Evolutionary conservation across 192 early-diverging fungal species (phyloP).

Genomic region (Thamnidium elegans): DNA sequence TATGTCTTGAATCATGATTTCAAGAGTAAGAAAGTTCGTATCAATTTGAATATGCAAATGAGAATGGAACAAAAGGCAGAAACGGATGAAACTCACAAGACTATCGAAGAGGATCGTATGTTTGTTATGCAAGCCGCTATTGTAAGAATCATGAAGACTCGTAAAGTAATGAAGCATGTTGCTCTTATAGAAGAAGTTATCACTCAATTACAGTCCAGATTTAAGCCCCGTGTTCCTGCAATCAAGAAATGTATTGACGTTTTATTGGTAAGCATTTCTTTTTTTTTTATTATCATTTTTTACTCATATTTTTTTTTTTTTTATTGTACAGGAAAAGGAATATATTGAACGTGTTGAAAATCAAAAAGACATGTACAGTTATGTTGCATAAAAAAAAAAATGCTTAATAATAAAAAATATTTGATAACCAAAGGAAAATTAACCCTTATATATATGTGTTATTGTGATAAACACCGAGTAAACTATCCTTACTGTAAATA

Average conservation of each 20-base stretch:
- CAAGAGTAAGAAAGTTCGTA: conserved; percentile 83
- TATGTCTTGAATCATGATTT: conserved; percentile 81
- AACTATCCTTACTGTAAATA: conserved; percentile 38
- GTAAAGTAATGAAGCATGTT: conserved; percentile 84
- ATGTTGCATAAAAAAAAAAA: conserved; percentile 59
- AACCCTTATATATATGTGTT: too few species aligned
- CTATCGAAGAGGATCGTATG: conserved; percentile 90
- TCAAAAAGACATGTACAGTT: conserved; percentile 73
- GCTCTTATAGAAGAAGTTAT: conserved; percentile 88
- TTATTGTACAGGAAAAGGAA: conserved; percentile 84
- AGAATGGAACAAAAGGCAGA: conserved; percentile 92
- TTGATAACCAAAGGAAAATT: too few species aligned
- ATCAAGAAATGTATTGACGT: conserved; percentile 98
- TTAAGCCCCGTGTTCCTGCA: conserved; percentile 83
- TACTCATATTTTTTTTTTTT: background rate
- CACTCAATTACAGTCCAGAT: conserved; percentile 79
- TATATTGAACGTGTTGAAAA: conserved; percentile 88
- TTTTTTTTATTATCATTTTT: background rate
- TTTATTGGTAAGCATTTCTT: conserved; percentile 52
- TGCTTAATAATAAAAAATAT: too few species aligned
- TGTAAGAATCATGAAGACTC: conserved; percentile 99
- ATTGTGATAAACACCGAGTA: background rate
- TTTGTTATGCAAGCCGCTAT: conserved; percentile 95
- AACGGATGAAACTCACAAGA: conserved; percentile 87
- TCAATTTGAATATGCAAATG: conserved; percentile 83